Evolutionary conservation across 176 grass and related monocot genomes (phyloP).

Genomic region (Avena insularis): DNA sequence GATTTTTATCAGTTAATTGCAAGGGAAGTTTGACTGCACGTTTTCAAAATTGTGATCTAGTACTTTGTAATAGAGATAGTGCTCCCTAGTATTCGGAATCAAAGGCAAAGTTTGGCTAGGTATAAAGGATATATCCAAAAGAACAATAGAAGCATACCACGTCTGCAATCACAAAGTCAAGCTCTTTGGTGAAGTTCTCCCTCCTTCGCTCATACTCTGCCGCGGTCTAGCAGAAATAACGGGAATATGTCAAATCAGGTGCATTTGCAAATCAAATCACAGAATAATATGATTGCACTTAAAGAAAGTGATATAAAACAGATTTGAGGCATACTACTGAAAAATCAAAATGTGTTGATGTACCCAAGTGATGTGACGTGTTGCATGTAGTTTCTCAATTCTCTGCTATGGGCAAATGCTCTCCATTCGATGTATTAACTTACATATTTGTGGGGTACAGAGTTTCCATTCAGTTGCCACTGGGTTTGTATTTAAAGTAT

Average conservation of each 20-base stretch:
- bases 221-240: constrained; percentile 65
- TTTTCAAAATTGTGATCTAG: neutral
- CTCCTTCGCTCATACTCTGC: constrained; percentile 88
- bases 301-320: constrained; percentile 16
- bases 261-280: constrained; percentile 16
- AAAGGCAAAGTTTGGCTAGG: neutral
- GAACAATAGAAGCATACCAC: constrained; percentile 67
- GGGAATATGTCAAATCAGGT: constrained; percentile 35
- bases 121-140: constrained; percentile 34
- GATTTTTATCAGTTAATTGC: neutral
- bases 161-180: constrained; percentile 92
- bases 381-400: constrained; percentile 36
- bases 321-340: neutral
- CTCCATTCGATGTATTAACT: neutral
- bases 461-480: neutral
- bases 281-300: constrained; percentile 5
- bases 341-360: neutral
- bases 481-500: neutral
- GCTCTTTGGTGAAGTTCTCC: constrained; percentile 95
- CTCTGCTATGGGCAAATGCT: constrained; percentile 19
- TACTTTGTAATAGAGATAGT: neutral
- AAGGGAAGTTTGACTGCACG: neutral
- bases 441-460: neutral
- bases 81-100: neutral
- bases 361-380: neutral